A percentile compares a stretch with the other conserved stretches of the same genome.
Evolutionary conservation across 176 grass and related monocot species (phyloP).

Genomic region (Typha latifolia): DNA sequence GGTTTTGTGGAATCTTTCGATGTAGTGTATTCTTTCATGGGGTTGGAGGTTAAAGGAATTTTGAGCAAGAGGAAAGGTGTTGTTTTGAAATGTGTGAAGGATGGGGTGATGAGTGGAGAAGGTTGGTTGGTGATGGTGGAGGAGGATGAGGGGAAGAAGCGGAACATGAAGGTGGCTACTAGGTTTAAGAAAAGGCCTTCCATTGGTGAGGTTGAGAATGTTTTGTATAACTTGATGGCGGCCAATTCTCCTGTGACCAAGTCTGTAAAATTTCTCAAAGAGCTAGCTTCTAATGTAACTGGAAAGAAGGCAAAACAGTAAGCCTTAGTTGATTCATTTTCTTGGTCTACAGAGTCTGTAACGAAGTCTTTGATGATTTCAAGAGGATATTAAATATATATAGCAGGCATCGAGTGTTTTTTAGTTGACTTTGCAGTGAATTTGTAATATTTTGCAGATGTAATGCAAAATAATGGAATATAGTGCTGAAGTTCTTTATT

Average conservation of each 20-base stretch:
- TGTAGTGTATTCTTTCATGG: slow-evolving; percentile 90
- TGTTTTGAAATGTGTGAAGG: slow-evolving; percentile 49
- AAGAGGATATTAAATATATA: too few relatives aligned
- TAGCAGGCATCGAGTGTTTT: too few relatives aligned
- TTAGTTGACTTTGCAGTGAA: too few relatives aligned
- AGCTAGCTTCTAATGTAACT: slow-evolving; percentile 65
- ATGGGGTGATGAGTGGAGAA: slow-evolving; percentile 49
- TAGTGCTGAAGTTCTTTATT: too few relatives aligned
- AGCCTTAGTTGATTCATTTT: slow-evolving; percentile 1
- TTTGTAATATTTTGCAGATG: too few relatives aligned
- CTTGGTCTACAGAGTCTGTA: background rate
- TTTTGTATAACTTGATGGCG: slow-evolving; percentile 91
- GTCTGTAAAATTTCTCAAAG: slow-evolving; percentile 60
- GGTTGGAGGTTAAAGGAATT: slow-evolving; percentile 70
- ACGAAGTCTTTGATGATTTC: background rate
- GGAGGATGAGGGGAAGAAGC: slow-evolving; percentile 10
- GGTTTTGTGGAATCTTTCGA: slow-evolving; percentile 57
- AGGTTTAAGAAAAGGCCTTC: slow-evolving; percentile 67
- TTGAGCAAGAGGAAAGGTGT: slow-evolving; percentile 67
- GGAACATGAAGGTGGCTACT: slow-evolving; percentile 54
- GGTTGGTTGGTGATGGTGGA: slow-evolving; percentile 88
- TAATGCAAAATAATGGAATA: too few relatives aligned
- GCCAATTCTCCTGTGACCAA: slow-evolving; percentile 96
- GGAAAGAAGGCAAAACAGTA: slow-evolving; percentile 32
- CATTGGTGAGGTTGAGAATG: slow-evolving; percentile 73